phyloP scores from a whole-genome alignment of 73 alveolate genomes.

The Tetrahymena thermophila region DNA sequence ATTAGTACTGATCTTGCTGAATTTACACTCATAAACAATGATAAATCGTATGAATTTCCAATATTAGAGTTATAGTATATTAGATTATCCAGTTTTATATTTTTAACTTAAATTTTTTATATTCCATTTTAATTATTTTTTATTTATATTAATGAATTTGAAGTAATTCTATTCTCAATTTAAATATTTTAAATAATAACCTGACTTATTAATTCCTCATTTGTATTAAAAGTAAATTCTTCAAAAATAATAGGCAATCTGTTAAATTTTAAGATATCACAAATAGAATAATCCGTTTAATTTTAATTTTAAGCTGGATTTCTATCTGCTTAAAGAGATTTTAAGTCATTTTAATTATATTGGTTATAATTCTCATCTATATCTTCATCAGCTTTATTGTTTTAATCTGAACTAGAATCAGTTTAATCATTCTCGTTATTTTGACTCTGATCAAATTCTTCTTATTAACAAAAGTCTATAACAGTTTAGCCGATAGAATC shows the following conservation, averaged over 20 bases:
- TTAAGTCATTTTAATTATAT: no score
- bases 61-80: not conserved
- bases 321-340: not conserved
- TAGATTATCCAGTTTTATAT: not conserved
- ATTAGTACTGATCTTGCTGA: not conserved
- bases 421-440: no score
- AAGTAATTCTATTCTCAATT: not conserved
- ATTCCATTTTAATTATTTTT: not conserved
- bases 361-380: no score
- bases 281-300: not conserved
- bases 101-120: not conserved
- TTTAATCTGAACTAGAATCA: no score
- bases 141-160: not conserved
- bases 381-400: no score
- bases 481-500: not conserved
- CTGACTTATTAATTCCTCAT: not conserved
- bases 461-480: not conserved
- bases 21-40: not conserved
- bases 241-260: not conserved
- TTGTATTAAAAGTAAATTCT: not conserved
- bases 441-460: not conserved
- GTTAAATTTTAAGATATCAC: not conserved
- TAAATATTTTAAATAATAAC: not conserved
- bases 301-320: no score
- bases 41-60: not conserved